Conservation (phyloP, 2,329 filamentous ascomycete genomes). For the Onygenales sp. region DNA sequence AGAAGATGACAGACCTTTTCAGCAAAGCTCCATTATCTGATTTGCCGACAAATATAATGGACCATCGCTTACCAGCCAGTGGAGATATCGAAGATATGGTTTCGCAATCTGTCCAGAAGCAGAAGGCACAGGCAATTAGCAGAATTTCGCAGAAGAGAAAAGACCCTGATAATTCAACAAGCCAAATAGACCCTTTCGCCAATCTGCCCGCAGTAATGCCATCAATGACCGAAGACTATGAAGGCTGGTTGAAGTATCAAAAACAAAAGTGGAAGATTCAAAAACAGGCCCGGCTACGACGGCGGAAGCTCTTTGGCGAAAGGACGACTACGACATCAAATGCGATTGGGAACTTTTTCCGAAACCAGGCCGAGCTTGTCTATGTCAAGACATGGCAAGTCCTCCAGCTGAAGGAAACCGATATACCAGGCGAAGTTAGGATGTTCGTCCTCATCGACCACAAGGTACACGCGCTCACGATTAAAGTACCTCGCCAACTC, state of each 20-base stretch:
- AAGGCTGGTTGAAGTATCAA: conserved; percentile 81
- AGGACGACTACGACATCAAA: conserved; percentile 53
- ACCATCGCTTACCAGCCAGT: conserved; percentile 45
- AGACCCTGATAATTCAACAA: conserved; percentile 54
- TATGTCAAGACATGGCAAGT: conserved; percentile 95
- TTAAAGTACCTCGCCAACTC: conserved; percentile 80
- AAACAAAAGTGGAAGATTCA: conserved; percentile 99
- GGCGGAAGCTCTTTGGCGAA: conserved; percentile 89
- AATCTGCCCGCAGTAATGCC: conserved; percentile 77
- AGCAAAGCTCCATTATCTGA: conserved; percentile 57
- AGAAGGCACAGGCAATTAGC: conserved; percentile 51
- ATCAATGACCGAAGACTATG: conserved; percentile 73
- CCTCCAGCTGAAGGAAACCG: conserved; percentile 72
- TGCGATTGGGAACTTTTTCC: conserved; percentile 63
- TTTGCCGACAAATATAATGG: conserved; percentile 52
- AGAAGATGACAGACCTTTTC: conserved; percentile 95
- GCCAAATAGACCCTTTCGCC: conserved; percentile 68
- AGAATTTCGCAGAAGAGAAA: conserved; percentile 59
- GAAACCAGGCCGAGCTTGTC: conserved; percentile 81
- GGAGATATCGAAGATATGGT: conserved; percentile 65
- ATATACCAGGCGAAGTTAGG: conserved; percentile 74
- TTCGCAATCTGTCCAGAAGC: conserved; percentile 60
- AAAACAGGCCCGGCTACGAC: conserved; percentile 73
- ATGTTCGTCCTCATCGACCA: conserved; percentile 89
- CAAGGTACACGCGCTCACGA: conserved; percentile 78